phyloP scores from a whole-genome alignment of 192 early-diverging fungal genomes.

The Rhizoclosmatium sp. region DNA sequence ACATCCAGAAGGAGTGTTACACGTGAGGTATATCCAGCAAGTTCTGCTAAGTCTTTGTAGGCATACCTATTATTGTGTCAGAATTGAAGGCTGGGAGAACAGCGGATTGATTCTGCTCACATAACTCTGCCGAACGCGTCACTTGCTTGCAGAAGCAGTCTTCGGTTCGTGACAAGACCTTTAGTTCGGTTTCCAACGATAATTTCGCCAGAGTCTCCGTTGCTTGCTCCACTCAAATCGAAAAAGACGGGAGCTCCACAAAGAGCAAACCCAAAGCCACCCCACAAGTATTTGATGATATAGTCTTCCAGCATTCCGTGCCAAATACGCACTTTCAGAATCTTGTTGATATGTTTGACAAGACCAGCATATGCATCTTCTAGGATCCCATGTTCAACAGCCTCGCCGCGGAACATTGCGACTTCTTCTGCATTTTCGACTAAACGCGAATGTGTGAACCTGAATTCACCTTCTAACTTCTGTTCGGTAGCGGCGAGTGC shows the following conservation, averaged over 20 bases:
- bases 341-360: conserved; percentile 85
- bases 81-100: not conserved
- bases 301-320: conserved; percentile 98
- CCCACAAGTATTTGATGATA: conserved; percentile 98
- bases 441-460: conserved; percentile 91
- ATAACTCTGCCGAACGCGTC: conserved; percentile 97
- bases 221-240: conserved; percentile 25
- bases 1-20: conserved; percentile 88
- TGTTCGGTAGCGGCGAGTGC: conserved; percentile 95
- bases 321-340: conserved; percentile 85
- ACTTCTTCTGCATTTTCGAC: conserved; percentile 97
- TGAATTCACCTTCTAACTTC: conserved; percentile 89
- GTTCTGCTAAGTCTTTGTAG: conserved; percentile 91
- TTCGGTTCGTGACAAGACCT: conserved; percentile 90
- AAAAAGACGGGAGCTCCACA: conserved; percentile 90
- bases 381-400: conserved; percentile 83
- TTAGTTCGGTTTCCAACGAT: conserved; percentile 72
- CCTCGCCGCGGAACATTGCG: conserved; percentile 87
- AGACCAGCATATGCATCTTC: conserved; percentile 80
- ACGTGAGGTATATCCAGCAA: conserved; percentile 87
- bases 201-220: conserved; percentile 55
- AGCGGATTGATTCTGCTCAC: conserved; percentile 27
- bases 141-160: conserved; percentile 85
- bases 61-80: conserved; percentile 67
- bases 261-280: conserved; percentile 85